Evolutionary conservation across 2,329 filamentous ascomycete genomes (phyloP).

Genomic region (Stemphylium lycopersici): DNA sequence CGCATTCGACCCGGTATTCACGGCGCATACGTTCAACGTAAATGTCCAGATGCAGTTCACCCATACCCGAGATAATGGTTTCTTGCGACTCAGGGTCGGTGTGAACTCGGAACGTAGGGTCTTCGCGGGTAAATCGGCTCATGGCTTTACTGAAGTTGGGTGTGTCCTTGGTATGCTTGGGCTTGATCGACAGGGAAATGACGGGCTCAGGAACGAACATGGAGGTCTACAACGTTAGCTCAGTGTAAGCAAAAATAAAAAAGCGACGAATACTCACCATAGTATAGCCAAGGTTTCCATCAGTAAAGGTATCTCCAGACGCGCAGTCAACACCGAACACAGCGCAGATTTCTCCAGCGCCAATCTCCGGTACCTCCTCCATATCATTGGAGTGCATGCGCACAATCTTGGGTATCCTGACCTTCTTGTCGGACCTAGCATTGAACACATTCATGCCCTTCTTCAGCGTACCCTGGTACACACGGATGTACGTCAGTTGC

Average conservation of each 20-base stretch:
- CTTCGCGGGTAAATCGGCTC: slow-evolving; percentile 97
- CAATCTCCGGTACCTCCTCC: slow-evolving; percentile 93
- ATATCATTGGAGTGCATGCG: slow-evolving; percentile 99
- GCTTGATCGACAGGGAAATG: slow-evolving; percentile 96
- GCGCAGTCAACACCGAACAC: slow-evolving; percentile 98
- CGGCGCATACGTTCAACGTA: slow-evolving; percentile 96
- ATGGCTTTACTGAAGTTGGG: slow-evolving; percentile 98
- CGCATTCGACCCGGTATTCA: slow-evolving; percentile 95
- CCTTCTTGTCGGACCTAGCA: slow-evolving; percentile 90
- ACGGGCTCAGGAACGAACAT: slow-evolving; percentile 99
- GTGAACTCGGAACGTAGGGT: slow-evolving; percentile 94
- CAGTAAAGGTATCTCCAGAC: slow-evolving; percentile 97
- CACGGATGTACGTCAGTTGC: slow-evolving; percentile 96
- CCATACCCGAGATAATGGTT: slow-evolving; percentile 98
- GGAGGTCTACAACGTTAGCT: slow-evolving; percentile 61
- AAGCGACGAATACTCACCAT: slow-evolving; percentile 62
- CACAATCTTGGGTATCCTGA: slow-evolving; percentile 95
- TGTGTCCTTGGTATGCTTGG: slow-evolving; percentile 89
- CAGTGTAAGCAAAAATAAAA: not conserved
- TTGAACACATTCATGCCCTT: slow-evolving; percentile 94
- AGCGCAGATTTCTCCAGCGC: slow-evolving; percentile 96
- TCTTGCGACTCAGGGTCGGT: slow-evolving; percentile 92
- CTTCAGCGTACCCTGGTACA: slow-evolving; percentile 90
- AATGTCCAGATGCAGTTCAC: slow-evolving; percentile 94
- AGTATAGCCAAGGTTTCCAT: slow-evolving; percentile 87